Evolutionary conservation across 345 rosid genomes (phyloP).

Genomic region (Carallia brachiata): DNA sequence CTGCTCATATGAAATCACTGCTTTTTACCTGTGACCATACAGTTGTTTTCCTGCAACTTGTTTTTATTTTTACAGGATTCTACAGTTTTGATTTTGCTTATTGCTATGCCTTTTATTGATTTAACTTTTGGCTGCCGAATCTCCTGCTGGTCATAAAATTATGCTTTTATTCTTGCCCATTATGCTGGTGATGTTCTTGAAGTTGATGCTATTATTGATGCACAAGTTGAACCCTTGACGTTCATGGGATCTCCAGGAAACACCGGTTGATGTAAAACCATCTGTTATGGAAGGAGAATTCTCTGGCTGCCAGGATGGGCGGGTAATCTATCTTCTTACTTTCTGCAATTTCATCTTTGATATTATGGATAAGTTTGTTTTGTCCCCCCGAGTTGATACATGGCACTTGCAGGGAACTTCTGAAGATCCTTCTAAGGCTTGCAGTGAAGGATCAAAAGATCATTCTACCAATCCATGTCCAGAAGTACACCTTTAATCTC

Average conservation of each 20-base stretch:
- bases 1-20: neutral
- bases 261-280: conserved; percentile 51
- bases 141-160: neutral
- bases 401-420: conserved; percentile 44
- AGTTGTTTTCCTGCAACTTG: no score
- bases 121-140: neutral
- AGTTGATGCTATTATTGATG: neutral
- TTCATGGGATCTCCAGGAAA: conserved; percentile 41
- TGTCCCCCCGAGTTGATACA: conserved; percentile 19
- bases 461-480: conserved; percentile 39
- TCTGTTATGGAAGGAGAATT: conserved; percentile 42
- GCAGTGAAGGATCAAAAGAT: conserved; percentile 25
- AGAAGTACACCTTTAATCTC: conserved; percentile 34
- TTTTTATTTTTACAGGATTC: neutral
- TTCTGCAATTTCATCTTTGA: conserved; percentile 5
- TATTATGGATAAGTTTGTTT: neutral
- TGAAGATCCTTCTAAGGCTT: conserved; percentile 37
- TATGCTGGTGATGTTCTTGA: neutral
- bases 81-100: neutral
- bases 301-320: conserved; percentile 39
- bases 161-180: neutral
- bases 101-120: neutral
- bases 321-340: conserved; percentile 33
- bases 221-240: conserved; percentile 8
- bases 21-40: no score